These are phyloP conservation scores for Colletotrichum camelliae DNA, from an alignment of 2,329 filamentous ascomycete genomes.

Conservation along the genomic window DNA sequence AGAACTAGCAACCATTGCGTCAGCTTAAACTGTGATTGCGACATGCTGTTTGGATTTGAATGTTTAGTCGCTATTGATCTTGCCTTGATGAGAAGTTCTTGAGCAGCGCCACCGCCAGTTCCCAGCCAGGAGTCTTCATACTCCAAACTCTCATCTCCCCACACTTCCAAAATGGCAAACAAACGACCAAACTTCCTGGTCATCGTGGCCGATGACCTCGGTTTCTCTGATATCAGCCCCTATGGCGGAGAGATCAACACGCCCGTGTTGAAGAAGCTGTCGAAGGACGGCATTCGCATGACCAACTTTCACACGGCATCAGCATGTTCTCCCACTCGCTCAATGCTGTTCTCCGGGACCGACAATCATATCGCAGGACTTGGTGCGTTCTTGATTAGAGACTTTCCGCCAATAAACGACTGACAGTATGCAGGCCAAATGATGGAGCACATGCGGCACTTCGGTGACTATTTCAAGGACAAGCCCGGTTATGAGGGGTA, in stretches of 20 bases:
- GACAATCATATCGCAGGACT: conserved; percentile 60
- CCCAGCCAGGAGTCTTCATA: neutral
- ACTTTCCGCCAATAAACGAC: neutral
- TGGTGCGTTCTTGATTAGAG: conserved; percentile 30
- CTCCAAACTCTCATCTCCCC: neutral
- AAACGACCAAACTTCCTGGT: conserved; percentile 36
- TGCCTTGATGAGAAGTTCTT: neutral
- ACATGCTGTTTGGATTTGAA: neutral
- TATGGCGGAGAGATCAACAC: conserved; percentile 39
- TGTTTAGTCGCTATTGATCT: no score
- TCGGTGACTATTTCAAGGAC: conserved; percentile 2
- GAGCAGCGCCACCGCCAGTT: neutral
- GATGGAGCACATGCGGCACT: conserved; percentile 41
- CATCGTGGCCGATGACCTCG: conserved; percentile 39
- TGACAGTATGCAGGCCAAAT: conserved; percentile 38
- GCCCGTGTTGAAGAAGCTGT: conserved; percentile 41
- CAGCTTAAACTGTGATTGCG: neutral
- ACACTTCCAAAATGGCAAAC: neutral
- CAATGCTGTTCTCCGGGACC: conserved; percentile 66
- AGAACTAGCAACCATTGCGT: neutral
- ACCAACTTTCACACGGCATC: conserved; percentile 65
- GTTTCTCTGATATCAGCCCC: conserved; percentile 34
- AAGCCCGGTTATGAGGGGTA: conserved; percentile 37
- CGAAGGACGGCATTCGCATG: conserved; percentile 53
- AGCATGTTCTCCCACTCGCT: conserved; percentile 62